Evolutionary conservation across 2,329 filamentous ascomycete species (phyloP).

Genomic region (Trichophyton mentagrophytes): DNA sequence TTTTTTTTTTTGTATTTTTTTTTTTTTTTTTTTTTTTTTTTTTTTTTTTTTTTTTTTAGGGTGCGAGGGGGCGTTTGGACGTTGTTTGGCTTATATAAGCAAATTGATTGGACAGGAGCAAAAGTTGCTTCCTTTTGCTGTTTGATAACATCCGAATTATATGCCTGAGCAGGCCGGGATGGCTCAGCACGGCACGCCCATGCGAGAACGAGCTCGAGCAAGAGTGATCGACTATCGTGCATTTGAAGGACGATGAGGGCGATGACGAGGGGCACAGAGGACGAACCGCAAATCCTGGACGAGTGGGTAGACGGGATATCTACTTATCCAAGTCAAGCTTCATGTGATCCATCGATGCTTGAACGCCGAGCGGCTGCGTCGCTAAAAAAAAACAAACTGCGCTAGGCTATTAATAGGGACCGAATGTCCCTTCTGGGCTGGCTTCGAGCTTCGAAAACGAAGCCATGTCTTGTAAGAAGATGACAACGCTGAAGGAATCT

Average conservation of each 20-base stretch:
- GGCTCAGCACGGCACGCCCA: not conserved
- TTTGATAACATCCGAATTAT: not conserved
- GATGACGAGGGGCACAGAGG: not conserved
- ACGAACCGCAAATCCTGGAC: not conserved
- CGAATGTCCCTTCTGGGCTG: not conserved
- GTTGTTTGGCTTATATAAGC: not conserved
- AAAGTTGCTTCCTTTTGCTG: not conserved
- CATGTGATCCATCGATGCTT: not conserved
- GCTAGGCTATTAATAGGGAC: not conserved
- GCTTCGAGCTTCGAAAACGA: not conserved
- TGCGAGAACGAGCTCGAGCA: not conserved
- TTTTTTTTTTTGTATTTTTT: too few species aligned
- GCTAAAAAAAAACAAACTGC: not conserved
- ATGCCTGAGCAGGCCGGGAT: not conserved
- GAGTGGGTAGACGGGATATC: not conserved
- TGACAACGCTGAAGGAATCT: not conserved
- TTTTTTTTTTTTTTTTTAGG: too few species aligned
- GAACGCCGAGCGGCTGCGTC: conserved; percentile 2
- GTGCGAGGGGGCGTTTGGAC: not conserved
- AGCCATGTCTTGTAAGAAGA: not conserved
- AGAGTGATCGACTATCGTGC: not conserved
- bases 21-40: too few species aligned
- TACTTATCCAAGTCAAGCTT: not conserved
- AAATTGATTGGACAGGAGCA: not conserved
- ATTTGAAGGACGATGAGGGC: not conserved